A percentile compares a stretch with the other conserved stretches of the same genome.
phyloP scores from a whole-genome alignment of 768 basidiomycete genomes.

The Dioszegia aurantiaca region DNA sequence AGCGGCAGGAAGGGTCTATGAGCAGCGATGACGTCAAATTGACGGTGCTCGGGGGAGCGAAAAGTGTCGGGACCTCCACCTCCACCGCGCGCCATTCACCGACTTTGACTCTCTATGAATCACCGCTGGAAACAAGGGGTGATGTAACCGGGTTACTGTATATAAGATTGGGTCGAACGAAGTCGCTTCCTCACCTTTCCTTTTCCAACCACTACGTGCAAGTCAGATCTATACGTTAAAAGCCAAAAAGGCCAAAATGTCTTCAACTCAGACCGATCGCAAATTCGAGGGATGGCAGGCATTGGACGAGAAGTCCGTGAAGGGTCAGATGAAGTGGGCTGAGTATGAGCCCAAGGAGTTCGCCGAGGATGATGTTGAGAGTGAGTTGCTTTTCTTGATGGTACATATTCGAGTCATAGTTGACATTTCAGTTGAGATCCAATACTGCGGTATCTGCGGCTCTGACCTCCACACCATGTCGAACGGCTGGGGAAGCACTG shows the following conservation, averaged over 20 bases:
- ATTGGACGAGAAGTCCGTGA: constrained; percentile 34
- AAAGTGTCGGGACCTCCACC: no score
- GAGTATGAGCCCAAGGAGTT: constrained; percentile 59
- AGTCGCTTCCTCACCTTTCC: background rate
- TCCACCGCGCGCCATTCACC: no score
- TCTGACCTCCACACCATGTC: constrained; percentile 10
- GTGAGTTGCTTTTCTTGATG: constrained; percentile 20
- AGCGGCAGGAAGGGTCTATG: no score
- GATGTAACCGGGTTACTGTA: no score
- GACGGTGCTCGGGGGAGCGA: no score
- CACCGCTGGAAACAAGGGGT: no score
- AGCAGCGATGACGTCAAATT: no score
- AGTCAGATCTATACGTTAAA: background rate
- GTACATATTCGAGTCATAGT: background rate
- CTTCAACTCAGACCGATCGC: constrained; percentile 25
- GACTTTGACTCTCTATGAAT: no score
- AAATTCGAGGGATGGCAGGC: constrained; percentile 49
- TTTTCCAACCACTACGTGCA: background rate
- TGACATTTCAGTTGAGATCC: constrained; percentile 19
- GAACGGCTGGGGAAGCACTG: constrained; percentile 10
- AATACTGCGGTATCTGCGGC: constrained; percentile 14
- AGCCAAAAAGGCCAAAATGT: constrained; percentile 6
- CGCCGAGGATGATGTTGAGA: constrained; percentile 60
- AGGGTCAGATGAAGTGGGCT: constrained; percentile 46
- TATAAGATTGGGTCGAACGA: background rate